Percentiles rank a stretch among this genome's conserved stretches.
Conservation (phyloP, 768 basidiomycete genomes). For the Lactarius trivialis region DNA sequence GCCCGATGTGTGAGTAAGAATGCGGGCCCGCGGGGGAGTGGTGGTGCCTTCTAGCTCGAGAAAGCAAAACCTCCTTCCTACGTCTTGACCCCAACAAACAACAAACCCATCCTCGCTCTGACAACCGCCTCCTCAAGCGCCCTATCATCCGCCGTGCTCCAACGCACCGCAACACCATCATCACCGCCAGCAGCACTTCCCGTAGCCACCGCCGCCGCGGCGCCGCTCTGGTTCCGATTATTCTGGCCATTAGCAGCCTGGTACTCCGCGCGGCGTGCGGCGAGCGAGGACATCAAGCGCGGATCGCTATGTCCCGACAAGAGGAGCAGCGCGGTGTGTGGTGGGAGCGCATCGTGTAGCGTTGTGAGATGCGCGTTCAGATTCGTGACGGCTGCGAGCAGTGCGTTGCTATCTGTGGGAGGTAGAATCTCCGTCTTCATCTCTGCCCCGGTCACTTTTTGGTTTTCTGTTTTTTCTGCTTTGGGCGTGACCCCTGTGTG, state of each 20-base stretch:
- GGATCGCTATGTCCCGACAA: slow-evolving; percentile 91
- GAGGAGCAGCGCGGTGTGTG: slow-evolving; percentile 75
- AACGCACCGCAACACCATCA: too few relatives aligned
- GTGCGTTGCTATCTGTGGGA: neutral
- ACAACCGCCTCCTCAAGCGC: slow-evolving; percentile 76
- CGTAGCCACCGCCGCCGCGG: too few relatives aligned
- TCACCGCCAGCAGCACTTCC: too few relatives aligned
- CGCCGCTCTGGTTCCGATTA: too few relatives aligned
- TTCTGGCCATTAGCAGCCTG: too few relatives aligned
- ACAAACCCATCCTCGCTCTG: slow-evolving; percentile 69
- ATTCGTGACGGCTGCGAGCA: slow-evolving; percentile 29
- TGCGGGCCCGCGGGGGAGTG: too few relatives aligned
- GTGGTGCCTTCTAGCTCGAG: too few relatives aligned
- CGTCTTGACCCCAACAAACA: slow-evolving; percentile 64
- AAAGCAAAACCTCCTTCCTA: too few relatives aligned
- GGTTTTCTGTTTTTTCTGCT: slow-evolving; percentile 25
- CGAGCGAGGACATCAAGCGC: slow-evolving; percentile 62
- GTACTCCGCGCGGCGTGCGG: slow-evolving; percentile 5
- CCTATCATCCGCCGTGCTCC: too few relatives aligned
- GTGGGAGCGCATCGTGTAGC: slow-evolving; percentile 64
- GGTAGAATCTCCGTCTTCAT: slow-evolving; percentile 17
- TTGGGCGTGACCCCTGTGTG: slow-evolving; percentile 63
- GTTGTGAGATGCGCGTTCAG: slow-evolving; percentile 56
- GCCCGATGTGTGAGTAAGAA: too few relatives aligned
- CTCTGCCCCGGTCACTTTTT: neutral